Base-by-base conservation (phyloP, 495 filamentous ascomycete species). In the Penicillium chermesinum region DNA sequence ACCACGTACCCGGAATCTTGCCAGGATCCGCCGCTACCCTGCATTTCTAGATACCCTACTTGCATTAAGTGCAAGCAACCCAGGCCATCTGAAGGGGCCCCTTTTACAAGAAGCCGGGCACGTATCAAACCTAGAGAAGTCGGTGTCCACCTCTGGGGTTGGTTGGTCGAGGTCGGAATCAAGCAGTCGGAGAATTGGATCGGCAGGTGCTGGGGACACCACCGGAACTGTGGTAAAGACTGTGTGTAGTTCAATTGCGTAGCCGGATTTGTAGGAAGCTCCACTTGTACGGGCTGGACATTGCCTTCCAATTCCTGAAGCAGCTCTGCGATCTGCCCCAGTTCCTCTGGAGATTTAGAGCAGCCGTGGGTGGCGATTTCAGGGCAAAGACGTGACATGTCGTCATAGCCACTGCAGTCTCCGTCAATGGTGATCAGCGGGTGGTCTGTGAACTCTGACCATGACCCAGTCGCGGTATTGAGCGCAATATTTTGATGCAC, bases 291-390 rank as follows among this genome's bases (percentile, higher is more conserved):
- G 34, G 32, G 1, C 2, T 51, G 34, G 0, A 37, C 20, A 27
- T 41, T 38, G 5, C 70, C 67, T 33, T 67, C 66, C 22, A 60
- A 45, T 7, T 74, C 64, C 44, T 68, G 55, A n/a, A 74, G 52
- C 18, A 64, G 27, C 10, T 66, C 50, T 8, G 49, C 53, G 35
- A 72, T 57, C 10, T 42, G 41, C 3, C 50, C 50, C 10, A 71
- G 52, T 13, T 66, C 54, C 2, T 43, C 22, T 18, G 21, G 32
- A 10, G 63, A 72, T 17, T 57, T 64, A 12, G 69, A 70, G 34
- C 57, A 63, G n/a, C 69, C 67, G 34, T 55, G 52, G 7, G 50
- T 49, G 22, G 49, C 22, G 10, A 74, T 59, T 16, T 65, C 58
- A 0, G 62, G 41, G 37, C 61, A 49, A 20, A 74, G 49, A 19